Evolutionary conservation across 345 rosid genomes (phyloP).

Genomic region (Aegle marmelos): DNA sequence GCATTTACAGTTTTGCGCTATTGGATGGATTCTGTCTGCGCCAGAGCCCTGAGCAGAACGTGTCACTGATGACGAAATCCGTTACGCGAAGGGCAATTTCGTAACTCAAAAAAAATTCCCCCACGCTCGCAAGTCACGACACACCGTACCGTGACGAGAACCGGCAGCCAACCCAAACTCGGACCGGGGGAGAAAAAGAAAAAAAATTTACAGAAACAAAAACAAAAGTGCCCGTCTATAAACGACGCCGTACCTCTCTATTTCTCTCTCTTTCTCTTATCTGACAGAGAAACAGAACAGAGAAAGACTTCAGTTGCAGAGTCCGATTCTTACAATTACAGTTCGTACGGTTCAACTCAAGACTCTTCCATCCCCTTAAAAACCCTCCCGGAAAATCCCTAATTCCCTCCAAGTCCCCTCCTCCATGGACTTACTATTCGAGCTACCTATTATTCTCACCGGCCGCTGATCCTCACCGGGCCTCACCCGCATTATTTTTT

Average conservation of each 20-base stretch:
- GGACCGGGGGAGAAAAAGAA: neutral
- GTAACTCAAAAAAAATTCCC: neutral
- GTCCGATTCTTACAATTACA: neutral
- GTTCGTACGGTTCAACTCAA: neutral
- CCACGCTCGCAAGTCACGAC: neutral
- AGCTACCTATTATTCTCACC: neutral
- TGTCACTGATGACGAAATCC: neutral
- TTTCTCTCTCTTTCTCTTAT: neutral
- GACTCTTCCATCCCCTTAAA: neutral
- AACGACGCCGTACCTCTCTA: neutral
- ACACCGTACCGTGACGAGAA: neutral
- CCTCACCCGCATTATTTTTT: slow-evolving; percentile 9
- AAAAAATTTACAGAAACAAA: too few species aligned
- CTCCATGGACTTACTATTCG: neutral
- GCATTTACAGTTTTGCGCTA: neutral
- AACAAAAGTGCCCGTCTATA: neutral
- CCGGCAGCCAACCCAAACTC: neutral
- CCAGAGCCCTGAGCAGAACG: neutral
- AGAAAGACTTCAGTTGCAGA: neutral
- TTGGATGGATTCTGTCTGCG: neutral
- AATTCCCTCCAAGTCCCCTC: slow-evolving; percentile 15
- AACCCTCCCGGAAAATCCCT: slow-evolving; percentile 9
- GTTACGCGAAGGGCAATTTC: neutral
- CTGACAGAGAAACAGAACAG: neutral
- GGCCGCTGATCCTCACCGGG: slow-evolving; percentile 11